Conservation (phyloP, 805 yeast genomes). For the Teunomyces panamensis region DNA sequence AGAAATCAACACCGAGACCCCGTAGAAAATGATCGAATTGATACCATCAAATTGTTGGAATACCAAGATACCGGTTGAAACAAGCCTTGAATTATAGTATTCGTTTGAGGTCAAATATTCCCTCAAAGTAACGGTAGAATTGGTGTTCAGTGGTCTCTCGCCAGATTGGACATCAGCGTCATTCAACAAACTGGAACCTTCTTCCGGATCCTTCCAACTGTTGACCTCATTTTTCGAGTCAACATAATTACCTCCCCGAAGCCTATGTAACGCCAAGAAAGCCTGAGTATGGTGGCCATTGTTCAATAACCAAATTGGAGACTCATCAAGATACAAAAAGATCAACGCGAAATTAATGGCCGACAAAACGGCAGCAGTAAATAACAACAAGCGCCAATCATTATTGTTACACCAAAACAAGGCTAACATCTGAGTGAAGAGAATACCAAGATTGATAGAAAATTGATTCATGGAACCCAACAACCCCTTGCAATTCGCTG, state of each 20-base stretch:
- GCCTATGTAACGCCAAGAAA: constrained; percentile 29
- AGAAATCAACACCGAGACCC: constrained; percentile 76
- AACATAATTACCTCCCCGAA: constrained; percentile 40
- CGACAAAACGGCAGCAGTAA: constrained; percentile 59
- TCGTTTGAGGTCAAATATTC: constrained; percentile 50
- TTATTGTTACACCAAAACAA: constrained; percentile 59
- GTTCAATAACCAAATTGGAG: constrained; percentile 77
- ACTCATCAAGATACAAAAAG: constrained; percentile 53
- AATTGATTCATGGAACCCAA: constrained; percentile 91
- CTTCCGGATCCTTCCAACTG: constrained; percentile 26
- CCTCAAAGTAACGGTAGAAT: constrained; percentile 21
- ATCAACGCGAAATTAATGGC: constrained; percentile 42
- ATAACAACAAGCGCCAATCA: constrained; percentile 71
- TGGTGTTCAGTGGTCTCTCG: neutral
- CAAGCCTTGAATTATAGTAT: constrained; percentile 57
- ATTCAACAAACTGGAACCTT: constrained; percentile 17
- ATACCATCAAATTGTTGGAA: constrained; percentile 94
- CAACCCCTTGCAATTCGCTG: constrained; percentile 63
- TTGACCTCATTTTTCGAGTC: constrained; percentile 35
- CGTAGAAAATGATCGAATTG: constrained; percentile 89
- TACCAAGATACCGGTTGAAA: constrained; percentile 68
- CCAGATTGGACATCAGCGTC: constrained; percentile 6
- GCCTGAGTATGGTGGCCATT: constrained; percentile 47
- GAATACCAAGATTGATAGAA: constrained; percentile 79
- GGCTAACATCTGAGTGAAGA: constrained; percentile 75